A percentile compares a stretch with the other conserved stretches of the same genome.
These are phyloP conservation scores for Dendrobium officinale DNA, from an alignment of 106 monocot species.

Conservation along the genomic window DNA sequence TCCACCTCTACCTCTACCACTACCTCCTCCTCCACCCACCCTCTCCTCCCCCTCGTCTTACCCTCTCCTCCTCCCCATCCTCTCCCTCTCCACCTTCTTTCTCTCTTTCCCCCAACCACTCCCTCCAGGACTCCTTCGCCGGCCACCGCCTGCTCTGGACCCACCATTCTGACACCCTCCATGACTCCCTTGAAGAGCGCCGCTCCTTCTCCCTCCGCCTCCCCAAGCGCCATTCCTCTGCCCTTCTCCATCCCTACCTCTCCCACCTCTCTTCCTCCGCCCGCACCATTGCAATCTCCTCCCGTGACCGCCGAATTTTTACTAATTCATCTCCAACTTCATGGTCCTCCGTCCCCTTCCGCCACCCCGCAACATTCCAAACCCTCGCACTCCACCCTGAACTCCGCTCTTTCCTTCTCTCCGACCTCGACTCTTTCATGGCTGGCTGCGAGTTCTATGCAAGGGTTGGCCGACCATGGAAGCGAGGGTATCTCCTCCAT, in stretches of 20 bases:
- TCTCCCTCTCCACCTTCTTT: slow-evolving; percentile 23
- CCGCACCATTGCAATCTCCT: slow-evolving; percentile 33
- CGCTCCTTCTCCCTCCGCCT: slow-evolving; percentile 81
- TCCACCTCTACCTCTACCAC: slow-evolving; percentile 76
- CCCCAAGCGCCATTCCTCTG: slow-evolving; percentile 51
- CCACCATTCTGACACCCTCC: slow-evolving; percentile 76
- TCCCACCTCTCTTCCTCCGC: slow-evolving; percentile 42
- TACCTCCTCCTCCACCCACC: slow-evolving; percentile 30
- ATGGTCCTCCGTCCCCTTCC: slow-evolving; percentile 80
- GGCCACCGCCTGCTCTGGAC: slow-evolving; percentile 72
- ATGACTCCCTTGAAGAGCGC: slow-evolving; percentile 86
- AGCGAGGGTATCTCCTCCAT: slow-evolving; percentile 81
- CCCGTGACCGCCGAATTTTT: slow-evolving; percentile 60
- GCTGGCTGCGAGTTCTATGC: slow-evolving; percentile 55
- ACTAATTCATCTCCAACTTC: slow-evolving; percentile 38
- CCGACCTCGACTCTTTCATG: slow-evolving; percentile 55
- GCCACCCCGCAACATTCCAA: slow-evolving; percentile 75
- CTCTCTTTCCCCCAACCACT: slow-evolving; percentile 69
- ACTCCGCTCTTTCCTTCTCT: slow-evolving; percentile 39
- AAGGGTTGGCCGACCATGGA: slow-evolving; percentile 71
- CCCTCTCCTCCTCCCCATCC: slow-evolving; percentile 19
- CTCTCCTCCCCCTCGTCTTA: slow-evolving; percentile 35
- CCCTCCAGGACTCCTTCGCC: slow-evolving; percentile 47
- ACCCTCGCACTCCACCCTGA: slow-evolving; percentile 67
- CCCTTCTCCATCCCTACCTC: slow-evolving; percentile 51